phyloP scores from a whole-genome alignment of 2,329 filamentous ascomycete genomes.

The Colletotrichum sojae region DNA sequence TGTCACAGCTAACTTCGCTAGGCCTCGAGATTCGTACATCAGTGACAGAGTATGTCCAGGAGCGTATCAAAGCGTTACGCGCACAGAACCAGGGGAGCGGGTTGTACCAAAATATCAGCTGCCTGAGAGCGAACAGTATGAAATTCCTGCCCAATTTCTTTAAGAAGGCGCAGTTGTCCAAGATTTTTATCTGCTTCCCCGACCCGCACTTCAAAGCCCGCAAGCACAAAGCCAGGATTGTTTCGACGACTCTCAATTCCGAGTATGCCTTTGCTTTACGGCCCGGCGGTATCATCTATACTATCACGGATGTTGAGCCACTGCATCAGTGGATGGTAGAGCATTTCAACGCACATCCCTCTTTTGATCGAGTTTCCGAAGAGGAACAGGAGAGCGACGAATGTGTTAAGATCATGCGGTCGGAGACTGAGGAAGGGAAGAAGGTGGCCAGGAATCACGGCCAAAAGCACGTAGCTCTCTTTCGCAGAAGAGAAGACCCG shows the following conservation, averaged over 20 bases:
- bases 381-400: slow-evolving; percentile 78
- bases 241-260: slow-evolving; percentile 87
- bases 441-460: slow-evolving; percentile 95
- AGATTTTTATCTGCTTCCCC: slow-evolving; percentile 98
- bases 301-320: slow-evolving; percentile 97
- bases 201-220: slow-evolving; percentile 98
- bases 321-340: slow-evolving; percentile 93
- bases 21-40: slow-evolving; percentile 93
- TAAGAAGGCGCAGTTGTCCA: slow-evolving; percentile 81
- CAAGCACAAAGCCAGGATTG: slow-evolving; percentile 97
- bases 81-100: slow-evolving; percentile 68
- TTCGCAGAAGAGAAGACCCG: slow-evolving; percentile 84
- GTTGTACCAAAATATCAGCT: slow-evolving; percentile 88
- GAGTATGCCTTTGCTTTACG: slow-evolving; percentile 92
- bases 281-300: slow-evolving; percentile 91
- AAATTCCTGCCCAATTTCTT: slow-evolving; percentile 99
- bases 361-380: slow-evolving; percentile 82
- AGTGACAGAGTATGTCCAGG: slow-evolving; percentile 91
- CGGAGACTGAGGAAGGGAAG: slow-evolving; percentile 96
- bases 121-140: slow-evolving; percentile 95
- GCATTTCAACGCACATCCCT: slow-evolving; percentile 83
- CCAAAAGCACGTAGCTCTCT: slow-evolving; percentile 91
- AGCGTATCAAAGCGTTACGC: slow-evolving; percentile 87
- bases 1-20: slow-evolving; percentile 50
- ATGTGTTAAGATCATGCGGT: slow-evolving; percentile 81